These are phyloP conservation scores for Aspergillus bombycis DNA, from an alignment of 2,329 filamentous ascomycete genomes.

Conservation along the genomic window DNA sequence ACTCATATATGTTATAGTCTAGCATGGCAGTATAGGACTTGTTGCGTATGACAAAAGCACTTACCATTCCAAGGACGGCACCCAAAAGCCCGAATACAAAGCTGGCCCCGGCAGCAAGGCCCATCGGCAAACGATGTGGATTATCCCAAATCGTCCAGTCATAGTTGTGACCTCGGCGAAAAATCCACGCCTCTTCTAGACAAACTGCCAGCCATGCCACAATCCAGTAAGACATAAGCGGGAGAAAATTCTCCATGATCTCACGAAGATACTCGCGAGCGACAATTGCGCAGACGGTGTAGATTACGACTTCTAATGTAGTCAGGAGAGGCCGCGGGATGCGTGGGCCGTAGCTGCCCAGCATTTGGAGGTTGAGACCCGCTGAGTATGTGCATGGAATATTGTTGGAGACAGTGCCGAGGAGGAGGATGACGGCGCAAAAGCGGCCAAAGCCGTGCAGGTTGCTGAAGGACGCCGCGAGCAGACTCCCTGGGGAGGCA, in stretches of 20 bases:
- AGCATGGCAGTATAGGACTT: background rate
- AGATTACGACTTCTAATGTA: constrained; percentile 44
- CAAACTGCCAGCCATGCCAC: constrained; percentile 44
- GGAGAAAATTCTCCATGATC: constrained; percentile 49
- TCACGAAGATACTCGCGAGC: constrained; percentile 45
- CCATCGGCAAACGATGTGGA: constrained; percentile 38
- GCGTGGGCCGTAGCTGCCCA: constrained; percentile 37
- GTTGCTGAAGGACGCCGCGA: constrained; percentile 38
- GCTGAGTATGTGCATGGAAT: constrained; percentile 48
- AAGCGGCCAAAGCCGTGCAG: constrained; percentile 46
- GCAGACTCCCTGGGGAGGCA: constrained; percentile 35
- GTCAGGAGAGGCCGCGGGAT: constrained; percentile 48
- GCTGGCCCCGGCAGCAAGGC: constrained; percentile 39
- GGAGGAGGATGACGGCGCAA: constrained; percentile 44
- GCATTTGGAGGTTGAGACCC: constrained; percentile 45
- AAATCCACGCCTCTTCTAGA: constrained; percentile 46
- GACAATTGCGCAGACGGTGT: constrained; percentile 45
- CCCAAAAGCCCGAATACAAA: constrained; percentile 41
- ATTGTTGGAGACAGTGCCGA: constrained; percentile 47
- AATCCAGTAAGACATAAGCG: constrained; percentile 51
- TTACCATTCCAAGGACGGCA: constrained; percentile 42
- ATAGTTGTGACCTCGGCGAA: constrained; percentile 38
- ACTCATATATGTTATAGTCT: background rate
- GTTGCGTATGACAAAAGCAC: background rate
- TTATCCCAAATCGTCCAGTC: constrained; percentile 46